Percentiles rank a stretch among this genome's conserved stretches.
Evolutionary conservation across 75 land plant genomes (phyloP).

Genomic region (Picea sitchensis): DNA sequence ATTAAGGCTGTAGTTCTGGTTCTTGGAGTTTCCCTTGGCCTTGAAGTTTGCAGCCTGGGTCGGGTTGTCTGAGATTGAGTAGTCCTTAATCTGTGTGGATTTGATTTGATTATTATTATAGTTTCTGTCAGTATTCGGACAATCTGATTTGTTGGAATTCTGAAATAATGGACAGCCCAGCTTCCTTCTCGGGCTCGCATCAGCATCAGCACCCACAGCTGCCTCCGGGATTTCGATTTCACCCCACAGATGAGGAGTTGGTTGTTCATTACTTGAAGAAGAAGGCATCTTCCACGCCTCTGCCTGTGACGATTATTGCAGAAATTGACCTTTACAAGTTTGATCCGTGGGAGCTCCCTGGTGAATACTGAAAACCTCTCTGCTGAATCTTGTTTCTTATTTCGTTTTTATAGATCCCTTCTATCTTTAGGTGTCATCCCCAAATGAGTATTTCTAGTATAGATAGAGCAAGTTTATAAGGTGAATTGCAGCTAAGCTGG

Average conservation of each 20-base stretch:
- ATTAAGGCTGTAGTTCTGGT: not conserved
- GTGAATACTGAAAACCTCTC: not conserved
- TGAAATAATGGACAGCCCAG: not conserved
- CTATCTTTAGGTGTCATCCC: too few relatives aligned
- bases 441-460: too few relatives aligned
- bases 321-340: constrained; percentile 30
- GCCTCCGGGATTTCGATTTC: constrained; percentile 25
- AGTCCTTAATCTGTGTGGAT: not conserved
- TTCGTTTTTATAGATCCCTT: not conserved
- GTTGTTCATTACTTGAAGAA: constrained; percentile 24
- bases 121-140: not conserved
- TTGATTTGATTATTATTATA: too few relatives aligned
- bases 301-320: constrained; percentile 20
- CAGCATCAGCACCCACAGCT: constrained; percentile 14
- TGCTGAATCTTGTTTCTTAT: not conserved
- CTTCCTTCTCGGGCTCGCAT: not conserved
- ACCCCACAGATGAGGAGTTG: constrained; percentile 27
- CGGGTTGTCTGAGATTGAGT: constrained; percentile 1
- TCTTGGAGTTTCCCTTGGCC: not conserved
- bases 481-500: too few relatives aligned
- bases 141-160: not conserved
- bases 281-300: constrained; percentile 14
- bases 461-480: too few relatives aligned
- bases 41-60: not conserved
- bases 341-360: constrained; percentile 28